phyloP scores from a whole-genome alignment of 2,329 filamentous ascomycete species.

The Berkeleyomyces basicola region DNA sequence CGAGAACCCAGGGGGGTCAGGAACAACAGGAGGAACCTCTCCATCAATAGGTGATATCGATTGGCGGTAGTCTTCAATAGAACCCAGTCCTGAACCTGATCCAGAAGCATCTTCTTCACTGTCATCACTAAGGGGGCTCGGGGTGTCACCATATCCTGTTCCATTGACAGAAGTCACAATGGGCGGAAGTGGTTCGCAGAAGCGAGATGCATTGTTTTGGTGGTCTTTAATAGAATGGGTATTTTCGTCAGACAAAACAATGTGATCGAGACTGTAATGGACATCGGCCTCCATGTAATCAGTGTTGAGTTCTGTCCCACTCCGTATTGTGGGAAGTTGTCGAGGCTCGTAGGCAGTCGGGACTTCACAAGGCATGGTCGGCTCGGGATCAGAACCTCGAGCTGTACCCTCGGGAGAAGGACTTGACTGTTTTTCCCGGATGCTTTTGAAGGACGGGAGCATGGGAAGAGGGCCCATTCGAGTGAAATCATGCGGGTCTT shows the following conservation, averaged over 20 bases:
- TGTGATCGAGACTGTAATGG: constrained; percentile 2
- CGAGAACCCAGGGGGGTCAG: background rate
- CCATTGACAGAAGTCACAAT: constrained; percentile 55
- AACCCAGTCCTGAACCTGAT: constrained; percentile 6
- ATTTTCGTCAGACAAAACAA: constrained; percentile 3
- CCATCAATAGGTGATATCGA: constrained; percentile 12
- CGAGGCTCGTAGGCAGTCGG: background rate
- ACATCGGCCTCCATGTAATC: constrained; percentile 20
- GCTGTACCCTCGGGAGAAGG: background rate
- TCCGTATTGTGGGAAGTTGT: constrained; percentile 14
- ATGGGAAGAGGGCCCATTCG: constrained; percentile 4
- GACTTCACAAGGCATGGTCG: constrained; percentile 19
- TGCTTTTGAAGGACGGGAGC: background rate
- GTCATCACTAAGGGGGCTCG: constrained; percentile 17
- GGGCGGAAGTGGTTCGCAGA: constrained; percentile 50
- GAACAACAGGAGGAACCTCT: background rate
- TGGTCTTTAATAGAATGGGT: constrained; percentile 19
- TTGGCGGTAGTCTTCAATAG: constrained; percentile 4
- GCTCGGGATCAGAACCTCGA: constrained; percentile 16
- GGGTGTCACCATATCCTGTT: constrained; percentile 31
- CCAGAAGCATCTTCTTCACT: constrained; percentile 20
- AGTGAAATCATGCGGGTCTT: constrained; percentile 7
- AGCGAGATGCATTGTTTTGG: constrained; percentile 38
- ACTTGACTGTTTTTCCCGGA: background rate
- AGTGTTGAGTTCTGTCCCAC: constrained; percentile 13